Evolutionary conservation across 331 rosid species (phyloP).

Genomic region (Erythrophleum ivorense): DNA sequence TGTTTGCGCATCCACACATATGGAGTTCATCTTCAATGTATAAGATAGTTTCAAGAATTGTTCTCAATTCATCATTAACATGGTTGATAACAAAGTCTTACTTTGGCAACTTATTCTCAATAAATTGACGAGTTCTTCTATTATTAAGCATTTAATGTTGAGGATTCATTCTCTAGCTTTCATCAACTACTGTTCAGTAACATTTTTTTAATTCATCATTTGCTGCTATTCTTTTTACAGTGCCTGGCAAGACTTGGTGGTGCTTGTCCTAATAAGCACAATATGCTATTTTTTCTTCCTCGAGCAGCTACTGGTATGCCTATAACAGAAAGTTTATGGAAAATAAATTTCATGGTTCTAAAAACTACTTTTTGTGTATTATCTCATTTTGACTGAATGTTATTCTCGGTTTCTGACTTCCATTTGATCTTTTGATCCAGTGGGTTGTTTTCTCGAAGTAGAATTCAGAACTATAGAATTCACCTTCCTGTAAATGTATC

Average conservation of each 20-base stretch:
- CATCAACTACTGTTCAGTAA: not conserved
- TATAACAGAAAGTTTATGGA: constrained; percentile 27
- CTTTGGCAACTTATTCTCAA: not conserved
- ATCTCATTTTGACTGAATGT: constrained; percentile 19
- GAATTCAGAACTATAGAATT: not conserved
- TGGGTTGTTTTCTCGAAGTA: not conserved
- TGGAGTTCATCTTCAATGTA: not conserved
- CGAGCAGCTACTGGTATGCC: constrained; percentile 96
- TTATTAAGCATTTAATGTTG: constrained; percentile 24
- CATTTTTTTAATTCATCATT: constrained; percentile 31
- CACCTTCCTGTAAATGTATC: not conserved
- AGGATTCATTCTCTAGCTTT: constrained; percentile 22
- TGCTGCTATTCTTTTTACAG: constrained; percentile 54
- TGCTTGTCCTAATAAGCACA: constrained; percentile 90
- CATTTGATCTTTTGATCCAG: constrained; percentile 19
- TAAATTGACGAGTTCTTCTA: constrained; percentile 6
- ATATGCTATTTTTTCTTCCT: constrained; percentile 97
- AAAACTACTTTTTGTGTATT: constrained; percentile 13
- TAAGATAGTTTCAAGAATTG: not conserved
- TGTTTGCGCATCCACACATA: not conserved
- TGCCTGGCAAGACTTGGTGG: constrained; percentile 98
- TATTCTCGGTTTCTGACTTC: constrained; percentile 11
- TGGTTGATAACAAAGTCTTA: constrained; percentile 7
- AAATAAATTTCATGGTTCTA: constrained; percentile 23
- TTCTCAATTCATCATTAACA: constrained; percentile 11